These are phyloP conservation scores for Drechslerella stenobrocha DNA, from an alignment of 2,329 filamentous ascomycete genomes.

Conservation along the genomic window DNA sequence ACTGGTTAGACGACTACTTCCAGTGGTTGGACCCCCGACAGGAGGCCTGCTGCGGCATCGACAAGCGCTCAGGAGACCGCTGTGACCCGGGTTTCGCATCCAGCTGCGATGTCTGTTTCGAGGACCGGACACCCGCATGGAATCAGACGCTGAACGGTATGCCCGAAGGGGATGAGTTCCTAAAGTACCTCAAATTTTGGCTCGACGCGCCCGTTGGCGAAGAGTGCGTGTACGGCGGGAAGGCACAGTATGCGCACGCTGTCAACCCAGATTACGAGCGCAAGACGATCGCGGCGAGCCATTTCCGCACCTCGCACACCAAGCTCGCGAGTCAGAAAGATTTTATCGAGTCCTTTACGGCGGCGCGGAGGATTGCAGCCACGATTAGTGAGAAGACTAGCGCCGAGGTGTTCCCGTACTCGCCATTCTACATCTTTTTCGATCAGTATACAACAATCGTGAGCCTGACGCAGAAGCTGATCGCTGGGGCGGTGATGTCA, in stretches of 20 bases:
- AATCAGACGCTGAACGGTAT: slow-evolving; percentile 87
- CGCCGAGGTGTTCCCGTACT: slow-evolving; percentile 91
- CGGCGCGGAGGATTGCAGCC: slow-evolving; percentile 82
- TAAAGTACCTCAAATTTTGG: slow-evolving; percentile 83
- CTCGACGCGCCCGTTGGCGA: slow-evolving; percentile 76
- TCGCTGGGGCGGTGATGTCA: slow-evolving; percentile 80
- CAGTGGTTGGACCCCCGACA: slow-evolving; percentile 90
- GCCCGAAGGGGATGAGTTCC: slow-evolving; percentile 90
- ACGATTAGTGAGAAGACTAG: slow-evolving; percentile 72
- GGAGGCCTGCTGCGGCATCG: slow-evolving; percentile 69
- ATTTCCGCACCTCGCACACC: slow-evolving; percentile 89
- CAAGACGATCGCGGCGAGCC: slow-evolving; percentile 73
- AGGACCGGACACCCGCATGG: slow-evolving; percentile 75
- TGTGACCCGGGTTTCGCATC: slow-evolving; percentile 55
- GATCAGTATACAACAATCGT: slow-evolving; percentile 92
- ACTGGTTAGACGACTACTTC: slow-evolving; percentile 97
- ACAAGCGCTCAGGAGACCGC: slow-evolving; percentile 49
- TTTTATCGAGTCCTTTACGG: slow-evolving; percentile 87
- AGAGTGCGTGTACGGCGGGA: slow-evolving; percentile 83
- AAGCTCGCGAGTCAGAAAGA: slow-evolving; percentile 84
- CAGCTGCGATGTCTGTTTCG: slow-evolving; percentile 77
- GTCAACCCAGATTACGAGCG: slow-evolving; percentile 73
- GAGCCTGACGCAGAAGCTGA: slow-evolving; percentile 73
- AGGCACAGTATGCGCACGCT: slow-evolving; percentile 82
- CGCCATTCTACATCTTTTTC: slow-evolving; percentile 98